phyloP scores from a whole-genome alignment of 352 stramenopile genomes.

The Globisporangium canariense region DNA sequence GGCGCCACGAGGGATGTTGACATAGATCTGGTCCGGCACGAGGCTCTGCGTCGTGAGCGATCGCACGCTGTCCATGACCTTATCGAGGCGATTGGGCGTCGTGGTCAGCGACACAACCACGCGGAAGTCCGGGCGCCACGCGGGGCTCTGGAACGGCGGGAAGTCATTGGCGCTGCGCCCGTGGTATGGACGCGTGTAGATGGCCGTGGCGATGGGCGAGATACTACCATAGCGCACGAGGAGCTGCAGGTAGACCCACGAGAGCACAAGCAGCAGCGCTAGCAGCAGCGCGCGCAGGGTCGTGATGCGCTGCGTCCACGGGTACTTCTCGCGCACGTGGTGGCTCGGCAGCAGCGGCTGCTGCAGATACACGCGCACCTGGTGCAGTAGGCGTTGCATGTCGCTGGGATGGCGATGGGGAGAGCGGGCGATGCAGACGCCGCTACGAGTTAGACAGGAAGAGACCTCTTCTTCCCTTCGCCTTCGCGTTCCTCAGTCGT shows the following conservation, averaged over 20 bases:
- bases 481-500: neutral
- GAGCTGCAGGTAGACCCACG: conserved; percentile 61
- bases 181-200: conserved; percentile 63
- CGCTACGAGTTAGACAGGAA: neutral
- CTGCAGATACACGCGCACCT: conserved; percentile 56
- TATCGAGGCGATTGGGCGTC: conserved; percentile 63
- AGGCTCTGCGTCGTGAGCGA: conserved; percentile 58
- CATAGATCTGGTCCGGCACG: conserved; percentile 71
- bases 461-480: neutral
- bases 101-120: conserved; percentile 84
- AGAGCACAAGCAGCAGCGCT: conserved; percentile 20
- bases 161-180: conserved; percentile 44
- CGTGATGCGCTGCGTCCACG: conserved; percentile 41
- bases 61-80: conserved; percentile 75
- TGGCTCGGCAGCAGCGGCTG: conserved; percentile 58
- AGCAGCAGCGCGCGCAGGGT: conserved; percentile 32
- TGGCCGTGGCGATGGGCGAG: conserved; percentile 52
- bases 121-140: conserved; percentile 66
- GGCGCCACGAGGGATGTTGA: conserved; percentile 61
- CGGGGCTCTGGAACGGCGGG: conserved; percentile 20
- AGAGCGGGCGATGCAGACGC: neutral
- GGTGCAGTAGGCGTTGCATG: conserved; percentile 23
- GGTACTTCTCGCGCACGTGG: conserved; percentile 21
- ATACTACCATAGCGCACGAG: conserved; percentile 77
- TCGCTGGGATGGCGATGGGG: neutral